Conservation (phyloP, 164 flowering plant species). For the Nymphaea thermarum region DNA sequence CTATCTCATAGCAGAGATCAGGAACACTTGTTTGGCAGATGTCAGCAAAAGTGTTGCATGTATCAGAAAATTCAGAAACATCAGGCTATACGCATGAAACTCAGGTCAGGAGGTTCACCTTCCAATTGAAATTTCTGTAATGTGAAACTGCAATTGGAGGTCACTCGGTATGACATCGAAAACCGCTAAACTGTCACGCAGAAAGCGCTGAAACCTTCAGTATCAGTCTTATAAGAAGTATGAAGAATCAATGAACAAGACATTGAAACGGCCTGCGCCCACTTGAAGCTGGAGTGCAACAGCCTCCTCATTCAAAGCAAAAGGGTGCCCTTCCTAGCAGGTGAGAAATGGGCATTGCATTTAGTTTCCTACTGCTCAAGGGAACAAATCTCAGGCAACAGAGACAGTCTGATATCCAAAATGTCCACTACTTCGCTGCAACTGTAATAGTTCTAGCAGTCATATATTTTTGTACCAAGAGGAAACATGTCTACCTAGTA, state of each 20-base stretch:
- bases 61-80: too few species aligned
- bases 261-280: not conserved
- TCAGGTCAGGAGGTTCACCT: too few species aligned
- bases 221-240: too few species aligned
- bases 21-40: too few species aligned
- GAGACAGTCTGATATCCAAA: not conserved
- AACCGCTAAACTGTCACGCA: not conserved
- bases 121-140: too few species aligned
- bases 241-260: too few species aligned
- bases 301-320: not conserved
- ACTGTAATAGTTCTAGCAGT: not conserved
- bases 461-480: conserved; percentile 9
- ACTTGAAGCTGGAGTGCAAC: not conserved
- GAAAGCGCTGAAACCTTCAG: not conserved
- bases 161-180: not conserved
- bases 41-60: too few species aligned
- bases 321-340: not conserved
- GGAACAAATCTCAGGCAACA: not conserved
- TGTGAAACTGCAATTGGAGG: not conserved
- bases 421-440: not conserved
- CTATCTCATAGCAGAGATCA: too few species aligned
- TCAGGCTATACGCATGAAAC: too few species aligned
- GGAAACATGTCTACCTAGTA: conserved; percentile 31
- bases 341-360: not conserved
- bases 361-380: not conserved